Base-by-base conservation (phyloP, 352 stramenopile genomes). In the Saprolegnia diclina region DNA sequence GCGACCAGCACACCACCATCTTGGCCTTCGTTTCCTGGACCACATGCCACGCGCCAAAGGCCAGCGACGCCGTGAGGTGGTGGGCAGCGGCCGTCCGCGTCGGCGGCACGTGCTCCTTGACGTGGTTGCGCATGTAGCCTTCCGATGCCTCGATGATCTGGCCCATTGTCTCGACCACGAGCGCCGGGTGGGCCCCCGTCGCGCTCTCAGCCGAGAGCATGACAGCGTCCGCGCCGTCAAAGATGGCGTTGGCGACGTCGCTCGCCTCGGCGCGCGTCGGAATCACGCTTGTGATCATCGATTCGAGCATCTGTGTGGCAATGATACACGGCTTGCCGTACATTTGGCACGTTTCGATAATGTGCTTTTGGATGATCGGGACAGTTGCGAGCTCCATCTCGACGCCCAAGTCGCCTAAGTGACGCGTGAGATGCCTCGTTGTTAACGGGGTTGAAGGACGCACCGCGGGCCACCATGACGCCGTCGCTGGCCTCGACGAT, bases 331-430 rank as follows among this genome's bases (percentile, higher is more conserved):
- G 87, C 71, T 90, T 92, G 56, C 89, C 91, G 56, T 79, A 65
- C 22, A 75, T 71, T 18, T 86, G 79, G 64, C 85, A 97, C 59
- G 77, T 80, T 62, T 92, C 78, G 73, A 97, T 91, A 72, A 97
- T 97, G 29, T 76, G 76, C 75, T 96, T 96, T 75, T 97, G 90
- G 26, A 93, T 73, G 48, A 97, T 80, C 38, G 88, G 88, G 1
- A 97, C 90, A 72, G 62, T 38, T 13, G 46, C 62, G 10, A 68
- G 32, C 9, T 68, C 44, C 62, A 68, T 68, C 32, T 68, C 62
- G 26, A 68, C 62, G 37, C 62, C 62, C 38, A 68, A 46, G 38
- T 68, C 62, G 53, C 53, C 53, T 48, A 48, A 11, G 42, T n/a
- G 18, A 10, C 3, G 2, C 3, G 42, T 35, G 29, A 35, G 13